Evolutionary conservation across 306 rosid genomes (phyloP).

Genomic region (Phaseolus lunatus): DNA sequence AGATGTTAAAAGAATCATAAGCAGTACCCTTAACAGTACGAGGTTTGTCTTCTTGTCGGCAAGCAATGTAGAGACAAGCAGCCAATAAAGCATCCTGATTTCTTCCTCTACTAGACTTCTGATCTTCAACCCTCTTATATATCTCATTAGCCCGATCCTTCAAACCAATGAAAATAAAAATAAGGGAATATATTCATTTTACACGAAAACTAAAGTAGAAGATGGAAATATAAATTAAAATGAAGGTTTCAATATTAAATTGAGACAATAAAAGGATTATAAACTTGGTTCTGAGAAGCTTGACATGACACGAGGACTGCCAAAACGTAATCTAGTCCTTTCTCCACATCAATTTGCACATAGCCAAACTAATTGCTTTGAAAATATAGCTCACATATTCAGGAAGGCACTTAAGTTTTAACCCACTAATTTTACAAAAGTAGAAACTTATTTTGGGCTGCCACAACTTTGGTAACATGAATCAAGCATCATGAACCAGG

Average conservation of each 20-base stretch:
- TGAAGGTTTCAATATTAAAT: conserved; percentile 26
- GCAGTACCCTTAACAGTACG: conserved; percentile 97
- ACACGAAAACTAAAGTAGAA: conserved; percentile 3
- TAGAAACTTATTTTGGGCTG: neutral
- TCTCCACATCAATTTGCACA: neutral
- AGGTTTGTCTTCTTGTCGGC: conserved; percentile 98
- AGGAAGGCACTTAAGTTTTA: neutral
- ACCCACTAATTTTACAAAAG: conserved; percentile 6
- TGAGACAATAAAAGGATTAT: neutral
- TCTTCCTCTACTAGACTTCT: conserved; percentile 96
- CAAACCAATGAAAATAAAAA: conserved; percentile 45
- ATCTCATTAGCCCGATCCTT: conserved; percentile 99
- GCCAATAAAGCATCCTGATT: conserved; percentile 98
- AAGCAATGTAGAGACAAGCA: conserved; percentile 99
- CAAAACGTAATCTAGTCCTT: neutral
- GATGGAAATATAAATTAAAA: neutral
- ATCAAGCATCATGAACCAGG: conserved; percentile 5
- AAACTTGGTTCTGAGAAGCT: conserved; percentile 4
- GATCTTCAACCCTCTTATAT: conserved; percentile 97
- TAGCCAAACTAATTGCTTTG: neutral
- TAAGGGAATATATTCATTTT: conserved; percentile 26
- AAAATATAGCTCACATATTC: neutral
- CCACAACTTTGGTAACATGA: neutral
- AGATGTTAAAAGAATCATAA: conserved; percentile 69
- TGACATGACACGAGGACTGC: neutral